Evolutionary conservation across 306 rosid species (phyloP).

Genomic region (Canavalia gladiata): DNA sequence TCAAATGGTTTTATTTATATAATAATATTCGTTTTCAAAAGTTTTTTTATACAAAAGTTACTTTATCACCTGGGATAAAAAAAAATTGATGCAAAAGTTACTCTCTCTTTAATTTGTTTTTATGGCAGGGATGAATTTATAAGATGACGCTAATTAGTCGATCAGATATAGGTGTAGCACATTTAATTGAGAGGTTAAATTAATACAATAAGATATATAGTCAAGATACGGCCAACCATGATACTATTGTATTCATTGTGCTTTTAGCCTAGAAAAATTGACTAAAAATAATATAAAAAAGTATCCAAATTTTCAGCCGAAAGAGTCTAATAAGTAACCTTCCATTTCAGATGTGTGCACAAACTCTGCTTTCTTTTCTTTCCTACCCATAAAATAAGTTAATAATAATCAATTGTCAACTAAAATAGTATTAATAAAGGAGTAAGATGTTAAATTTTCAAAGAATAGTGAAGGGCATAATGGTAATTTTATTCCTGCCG

Average conservation of each 20-base stretch:
- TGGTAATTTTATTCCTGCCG: constrained; percentile 13
- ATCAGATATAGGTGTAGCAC: not conserved
- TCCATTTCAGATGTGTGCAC: constrained; percentile 29
- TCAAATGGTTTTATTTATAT: too few species aligned
- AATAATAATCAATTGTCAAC: constrained; percentile 24
- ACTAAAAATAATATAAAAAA: not conserved
- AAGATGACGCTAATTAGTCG: not conserved
- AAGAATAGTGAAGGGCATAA: constrained; percentile 24
- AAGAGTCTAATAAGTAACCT: constrained; percentile 31
- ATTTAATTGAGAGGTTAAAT: constrained; percentile 16
- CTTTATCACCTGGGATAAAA: not conserved
- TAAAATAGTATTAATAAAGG: constrained; percentile 15
- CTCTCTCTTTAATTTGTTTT: too few species aligned
- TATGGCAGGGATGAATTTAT: not conserved
- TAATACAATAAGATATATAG: not conserved
- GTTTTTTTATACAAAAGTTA: not conserved
- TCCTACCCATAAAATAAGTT: constrained; percentile 14
- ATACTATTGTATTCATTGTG: not conserved
- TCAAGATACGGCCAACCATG: constrained; percentile 27
- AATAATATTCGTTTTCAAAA: too few species aligned
- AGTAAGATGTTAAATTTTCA: constrained; percentile 7
- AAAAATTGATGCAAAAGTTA: not conserved
- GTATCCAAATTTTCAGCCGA: constrained; percentile 31
- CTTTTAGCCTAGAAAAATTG: not conserved
- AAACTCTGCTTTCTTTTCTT: constrained; percentile 15